These are phyloP conservation scores for Balakata baccata DNA, from an alignment of 345 rosid species.

Conservation along the genomic window DNA sequence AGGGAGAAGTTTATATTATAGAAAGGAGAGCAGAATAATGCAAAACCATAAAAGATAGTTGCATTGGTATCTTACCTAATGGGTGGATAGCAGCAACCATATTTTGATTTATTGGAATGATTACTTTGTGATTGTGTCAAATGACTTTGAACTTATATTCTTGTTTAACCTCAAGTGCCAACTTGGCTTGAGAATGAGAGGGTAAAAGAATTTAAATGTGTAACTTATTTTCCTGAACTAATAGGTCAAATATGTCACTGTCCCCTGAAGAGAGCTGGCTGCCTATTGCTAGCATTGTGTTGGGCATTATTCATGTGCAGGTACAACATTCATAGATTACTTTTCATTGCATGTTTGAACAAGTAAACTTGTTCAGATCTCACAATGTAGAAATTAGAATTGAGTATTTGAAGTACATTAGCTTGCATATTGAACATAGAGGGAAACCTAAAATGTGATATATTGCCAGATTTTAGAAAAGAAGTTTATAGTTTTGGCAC, in stretches of 20 bases:
- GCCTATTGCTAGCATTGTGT: conserved; percentile 81
- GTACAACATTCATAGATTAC: conserved; percentile 29
- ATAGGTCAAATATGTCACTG: conserved; percentile 75
- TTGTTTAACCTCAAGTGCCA: background rate
- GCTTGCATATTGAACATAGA: background rate
- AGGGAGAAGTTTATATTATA: background rate
- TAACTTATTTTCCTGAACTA: conserved; percentile 11
- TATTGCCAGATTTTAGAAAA: background rate
- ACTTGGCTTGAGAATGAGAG: background rate
- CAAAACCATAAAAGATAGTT: background rate
- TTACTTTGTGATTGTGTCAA: background rate
- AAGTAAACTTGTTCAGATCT: background rate
- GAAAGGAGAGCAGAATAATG: background rate
- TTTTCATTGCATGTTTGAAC: background rate
- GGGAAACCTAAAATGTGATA: background rate
- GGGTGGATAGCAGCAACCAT: background rate
- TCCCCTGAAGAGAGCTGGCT: conserved; percentile 92
- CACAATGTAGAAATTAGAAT: too few relatives aligned
- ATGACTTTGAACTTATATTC: background rate
- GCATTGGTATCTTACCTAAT: background rate
- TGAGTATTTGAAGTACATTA: background rate
- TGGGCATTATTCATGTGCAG: conserved; percentile 89
- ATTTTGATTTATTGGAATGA: background rate
- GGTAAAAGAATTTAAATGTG: conserved; percentile 3
- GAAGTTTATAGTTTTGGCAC: too few relatives aligned